Evolutionary conservation across 805 yeast species (phyloP).

Genomic region (Monosporozyma servazzii): DNA sequence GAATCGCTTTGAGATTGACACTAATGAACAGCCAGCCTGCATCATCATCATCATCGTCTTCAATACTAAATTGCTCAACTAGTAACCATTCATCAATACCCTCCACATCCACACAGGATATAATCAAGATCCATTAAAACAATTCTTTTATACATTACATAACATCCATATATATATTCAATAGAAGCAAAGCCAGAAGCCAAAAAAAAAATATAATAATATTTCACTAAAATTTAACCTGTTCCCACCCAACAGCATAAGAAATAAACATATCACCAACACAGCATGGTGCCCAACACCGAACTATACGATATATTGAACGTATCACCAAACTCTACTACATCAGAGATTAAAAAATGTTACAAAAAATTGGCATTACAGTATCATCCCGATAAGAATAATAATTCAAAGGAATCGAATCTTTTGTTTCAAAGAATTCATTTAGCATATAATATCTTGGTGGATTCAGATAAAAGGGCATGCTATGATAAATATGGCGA

Average conservation of each 20-base stretch:
- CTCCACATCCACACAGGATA: background rate
- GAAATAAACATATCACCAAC: no score
- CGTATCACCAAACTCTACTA: constrained; percentile 56
- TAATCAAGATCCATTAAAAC: background rate
- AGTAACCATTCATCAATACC: background rate
- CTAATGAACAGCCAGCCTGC: background rate
- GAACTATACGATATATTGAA: constrained; percentile 63
- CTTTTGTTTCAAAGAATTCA: constrained; percentile 67
- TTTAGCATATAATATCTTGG: constrained; percentile 83
- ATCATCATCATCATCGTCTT: background rate
- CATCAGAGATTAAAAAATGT: constrained; percentile 69
- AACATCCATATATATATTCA: background rate
- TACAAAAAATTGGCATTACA: constrained; percentile 73
- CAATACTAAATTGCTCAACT: background rate
- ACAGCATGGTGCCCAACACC: constrained; percentile 5
- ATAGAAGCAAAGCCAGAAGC: no score
- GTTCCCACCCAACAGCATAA: no score
- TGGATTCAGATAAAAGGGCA: constrained; percentile 85
- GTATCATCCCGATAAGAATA: constrained; percentile 89
- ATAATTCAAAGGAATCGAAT: constrained; percentile 76
- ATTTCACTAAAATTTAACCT: no score
- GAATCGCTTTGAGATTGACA: constrained; percentile 26
- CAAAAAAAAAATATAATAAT: no score
- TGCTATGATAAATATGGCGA: constrained; percentile 74
- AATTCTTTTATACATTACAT: background rate